These are phyloP conservation scores for Dimargaris cristalligena DNA, from an alignment of 192 early-diverging fungal species.

Conservation along the genomic window DNA sequence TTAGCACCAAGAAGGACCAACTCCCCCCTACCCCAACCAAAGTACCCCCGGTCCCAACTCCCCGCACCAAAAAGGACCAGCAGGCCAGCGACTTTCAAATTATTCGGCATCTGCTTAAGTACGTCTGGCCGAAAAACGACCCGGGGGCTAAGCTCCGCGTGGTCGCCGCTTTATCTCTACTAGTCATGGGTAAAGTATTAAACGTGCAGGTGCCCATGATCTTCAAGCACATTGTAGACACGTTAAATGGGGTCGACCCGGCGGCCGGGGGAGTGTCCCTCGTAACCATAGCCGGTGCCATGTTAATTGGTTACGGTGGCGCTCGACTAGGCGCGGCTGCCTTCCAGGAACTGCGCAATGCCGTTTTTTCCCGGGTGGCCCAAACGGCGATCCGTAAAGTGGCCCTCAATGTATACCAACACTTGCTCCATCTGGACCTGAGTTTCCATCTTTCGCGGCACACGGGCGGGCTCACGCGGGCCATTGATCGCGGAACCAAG, in stretches of 20 bases:
- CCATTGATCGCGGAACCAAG: slow-evolving; percentile 88
- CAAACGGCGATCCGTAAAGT: slow-evolving; percentile 84
- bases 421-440: slow-evolving; percentile 75
- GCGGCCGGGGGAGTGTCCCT: slow-evolving; percentile 43
- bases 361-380: slow-evolving; percentile 82
- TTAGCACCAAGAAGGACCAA: too few species aligned
- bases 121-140: slow-evolving; percentile 88
- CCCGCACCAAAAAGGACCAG: not conserved
- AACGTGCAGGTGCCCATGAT: slow-evolving; percentile 92
- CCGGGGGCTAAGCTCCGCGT: slow-evolving; percentile 72
- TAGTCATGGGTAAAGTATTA: slow-evolving; percentile 66
- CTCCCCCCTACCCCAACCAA: too few species aligned
- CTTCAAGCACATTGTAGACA: slow-evolving; percentile 88
- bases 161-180: slow-evolving; percentile 59
- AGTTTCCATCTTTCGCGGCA: slow-evolving; percentile 85
- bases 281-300: slow-evolving; percentile 70
- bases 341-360: slow-evolving; percentile 83
- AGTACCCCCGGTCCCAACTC: too few species aligned
- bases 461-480: slow-evolving; percentile 90
- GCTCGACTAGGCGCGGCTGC: slow-evolving; percentile 65
- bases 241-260: slow-evolving; percentile 48
- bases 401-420: slow-evolving; percentile 76
- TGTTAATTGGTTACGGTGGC: slow-evolving; percentile 86
- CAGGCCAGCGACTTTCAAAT: slow-evolving; percentile 39
- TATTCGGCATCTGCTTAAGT: slow-evolving; percentile 50